Evolutionary conservation across 2,329 filamentous ascomycete species (phyloP).

Genomic region (Dactylonectria macrodidyma): DNA sequence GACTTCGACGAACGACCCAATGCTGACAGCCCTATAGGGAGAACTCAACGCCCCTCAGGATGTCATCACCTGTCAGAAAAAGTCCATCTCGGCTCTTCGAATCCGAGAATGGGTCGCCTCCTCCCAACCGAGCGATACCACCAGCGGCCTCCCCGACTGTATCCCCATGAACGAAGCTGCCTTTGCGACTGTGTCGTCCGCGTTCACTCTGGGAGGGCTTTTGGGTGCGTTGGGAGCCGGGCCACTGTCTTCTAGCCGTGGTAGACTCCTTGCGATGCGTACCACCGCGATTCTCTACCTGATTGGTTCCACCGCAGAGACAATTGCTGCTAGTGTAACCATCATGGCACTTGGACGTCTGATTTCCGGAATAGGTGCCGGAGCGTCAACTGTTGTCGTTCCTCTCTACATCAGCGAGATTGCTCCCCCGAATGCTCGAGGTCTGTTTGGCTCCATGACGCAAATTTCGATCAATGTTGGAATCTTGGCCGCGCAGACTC

Average conservation of each 20-base stretch:
- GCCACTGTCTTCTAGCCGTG: constrained; percentile 82
- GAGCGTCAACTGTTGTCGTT: constrained; percentile 91
- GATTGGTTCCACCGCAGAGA: constrained; percentile 82
- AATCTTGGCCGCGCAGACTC: constrained; percentile 84
- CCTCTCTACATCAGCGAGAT: constrained; percentile 96
- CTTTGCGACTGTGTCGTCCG: constrained; percentile 89
- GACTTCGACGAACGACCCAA: neutral
- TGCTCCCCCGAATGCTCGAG: constrained; percentile 80
- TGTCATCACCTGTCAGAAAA: constrained; percentile 87
- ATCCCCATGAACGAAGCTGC: constrained; percentile 88
- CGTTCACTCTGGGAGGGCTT: constrained; percentile 92
- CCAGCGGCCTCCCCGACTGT: constrained; percentile 73
- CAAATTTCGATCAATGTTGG: constrained; percentile 96
- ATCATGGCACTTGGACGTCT: constrained; percentile 82
- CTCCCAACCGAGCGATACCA: constrained; percentile 39
- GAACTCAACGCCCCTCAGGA: constrained; percentile 96
- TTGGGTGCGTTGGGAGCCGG: constrained; percentile 86
- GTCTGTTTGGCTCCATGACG: constrained; percentile 87
- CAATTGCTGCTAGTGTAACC: constrained; percentile 76
- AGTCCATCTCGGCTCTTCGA: constrained; percentile 55
- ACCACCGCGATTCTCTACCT: constrained; percentile 84
- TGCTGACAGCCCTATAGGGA: constrained; percentile 63
- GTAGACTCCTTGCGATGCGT: constrained; percentile 83
- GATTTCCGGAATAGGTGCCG: constrained; percentile 86
- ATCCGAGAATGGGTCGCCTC: constrained; percentile 49